phyloP scores from a whole-genome alignment of 768 basidiomycete genomes.

The Phlebiopsis flavidoalba region DNA sequence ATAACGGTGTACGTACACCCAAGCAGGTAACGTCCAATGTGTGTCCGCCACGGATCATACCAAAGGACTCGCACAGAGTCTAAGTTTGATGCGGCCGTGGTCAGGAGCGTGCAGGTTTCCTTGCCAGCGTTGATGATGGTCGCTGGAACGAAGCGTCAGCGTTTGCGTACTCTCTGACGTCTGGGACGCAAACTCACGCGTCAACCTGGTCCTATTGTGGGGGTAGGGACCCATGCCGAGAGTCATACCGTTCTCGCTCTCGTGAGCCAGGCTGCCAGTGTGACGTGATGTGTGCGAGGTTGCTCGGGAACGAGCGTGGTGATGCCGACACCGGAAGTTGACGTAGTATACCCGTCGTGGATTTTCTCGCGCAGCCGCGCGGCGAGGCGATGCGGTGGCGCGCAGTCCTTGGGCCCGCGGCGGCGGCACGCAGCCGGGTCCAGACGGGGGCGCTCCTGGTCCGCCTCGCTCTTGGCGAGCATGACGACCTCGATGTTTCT shows the following conservation, averaged over 20 bases:
- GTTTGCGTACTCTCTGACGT: background rate
- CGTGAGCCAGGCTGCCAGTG: constrained; percentile 81
- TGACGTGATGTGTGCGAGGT: constrained; percentile 62
- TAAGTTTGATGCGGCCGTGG: constrained; percentile 83
- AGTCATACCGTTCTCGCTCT: constrained; percentile 88
- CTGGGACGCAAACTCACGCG: constrained; percentile 41
- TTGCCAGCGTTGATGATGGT: constrained; percentile 92
- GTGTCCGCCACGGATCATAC: constrained; percentile 96
- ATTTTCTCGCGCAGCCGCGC: constrained; percentile 87
- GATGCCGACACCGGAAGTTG: constrained; percentile 84
- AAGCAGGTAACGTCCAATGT: constrained; percentile 88
- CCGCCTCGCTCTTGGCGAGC: constrained; percentile 37
- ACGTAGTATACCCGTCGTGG: constrained; percentile 81
- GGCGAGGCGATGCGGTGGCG: constrained; percentile 66
- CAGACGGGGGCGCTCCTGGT: constrained; percentile 10
- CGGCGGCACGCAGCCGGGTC: constrained; percentile 6
- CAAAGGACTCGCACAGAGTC: constrained; percentile 92
- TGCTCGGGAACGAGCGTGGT: constrained; percentile 81
- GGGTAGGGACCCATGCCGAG: constrained; percentile 85
- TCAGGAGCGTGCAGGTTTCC: constrained; percentile 86
- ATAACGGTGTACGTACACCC: constrained; percentile 50
- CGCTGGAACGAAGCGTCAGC: constrained; percentile 28
- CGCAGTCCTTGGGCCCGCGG: constrained; percentile 23
- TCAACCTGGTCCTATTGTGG: constrained; percentile 72
- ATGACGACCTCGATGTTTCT: constrained; percentile 75